phyloP scores from a whole-genome alignment of 805 yeast genomes.

The Debaryomyces maramus region DNA sequence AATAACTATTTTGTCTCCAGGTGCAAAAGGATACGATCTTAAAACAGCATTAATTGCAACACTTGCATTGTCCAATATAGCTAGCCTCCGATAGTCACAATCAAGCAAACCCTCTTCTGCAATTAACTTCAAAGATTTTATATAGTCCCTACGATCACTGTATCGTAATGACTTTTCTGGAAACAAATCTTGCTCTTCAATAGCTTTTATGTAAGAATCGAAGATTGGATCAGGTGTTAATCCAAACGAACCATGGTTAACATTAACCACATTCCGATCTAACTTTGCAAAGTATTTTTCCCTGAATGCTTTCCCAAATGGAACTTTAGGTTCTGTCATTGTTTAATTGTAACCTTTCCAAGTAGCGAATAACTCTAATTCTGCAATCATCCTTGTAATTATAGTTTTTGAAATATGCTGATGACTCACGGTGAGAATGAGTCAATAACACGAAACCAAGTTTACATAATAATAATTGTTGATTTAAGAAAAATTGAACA shows the following conservation, averaged over 20 bases:
- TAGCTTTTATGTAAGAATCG: slow-evolving; percentile 31
- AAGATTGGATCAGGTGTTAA: slow-evolving; percentile 50
- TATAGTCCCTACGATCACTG: slow-evolving; percentile 27
- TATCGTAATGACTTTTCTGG: slow-evolving; percentile 49
- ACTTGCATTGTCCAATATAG: slow-evolving; percentile 60
- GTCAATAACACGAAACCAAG: too few species aligned
- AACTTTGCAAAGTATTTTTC: slow-evolving; percentile 46
- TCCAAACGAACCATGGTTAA: slow-evolving; percentile 71
- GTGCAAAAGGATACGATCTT: slow-evolving; percentile 50
- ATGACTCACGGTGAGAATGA: too few species aligned
- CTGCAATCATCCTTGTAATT: too few species aligned
- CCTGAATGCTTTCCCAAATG: slow-evolving; percentile 53
- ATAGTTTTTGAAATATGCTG: too few species aligned
- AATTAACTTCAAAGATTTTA: slow-evolving; percentile 34
- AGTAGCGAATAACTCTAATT: too few species aligned
- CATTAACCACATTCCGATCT: slow-evolving; percentile 40
- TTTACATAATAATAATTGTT: too few species aligned
- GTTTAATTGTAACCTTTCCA: background rate
- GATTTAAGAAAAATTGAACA: too few species aligned
- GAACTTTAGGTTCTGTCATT: slow-evolving; percentile 8
- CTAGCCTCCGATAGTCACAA: slow-evolving; percentile 49
- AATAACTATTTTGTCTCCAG: slow-evolving; percentile 52
- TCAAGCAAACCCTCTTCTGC: slow-evolving; percentile 42
- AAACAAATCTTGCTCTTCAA: slow-evolving; percentile 25
- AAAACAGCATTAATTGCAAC: slow-evolving; percentile 57